A percentile compares a stretch with the other conserved stretches of the same genome.
Conservation (phyloP, 306 rosid species). For the Vicia sativa region DNA sequence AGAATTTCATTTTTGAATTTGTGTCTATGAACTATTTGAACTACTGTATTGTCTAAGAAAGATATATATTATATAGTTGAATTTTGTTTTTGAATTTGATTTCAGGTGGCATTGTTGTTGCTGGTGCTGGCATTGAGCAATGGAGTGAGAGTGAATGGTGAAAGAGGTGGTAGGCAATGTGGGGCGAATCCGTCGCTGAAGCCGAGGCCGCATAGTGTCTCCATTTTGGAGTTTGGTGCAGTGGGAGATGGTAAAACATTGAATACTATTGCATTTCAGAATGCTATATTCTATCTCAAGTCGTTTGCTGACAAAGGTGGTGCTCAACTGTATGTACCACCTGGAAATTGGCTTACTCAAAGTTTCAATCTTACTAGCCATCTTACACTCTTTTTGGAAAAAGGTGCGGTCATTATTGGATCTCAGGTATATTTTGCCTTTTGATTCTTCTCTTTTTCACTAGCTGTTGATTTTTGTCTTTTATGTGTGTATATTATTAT, state of each 20-base stretch:
- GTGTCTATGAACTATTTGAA: not conserved
- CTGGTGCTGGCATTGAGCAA: conserved; percentile 77
- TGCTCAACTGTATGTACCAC: conserved; percentile 93
- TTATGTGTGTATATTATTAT: not conserved
- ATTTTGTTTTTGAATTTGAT: not conserved
- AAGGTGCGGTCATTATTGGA: conserved; percentile 85
- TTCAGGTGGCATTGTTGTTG: conserved; percentile 79
- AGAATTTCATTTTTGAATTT: not conserved
- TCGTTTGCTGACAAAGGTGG: conserved; percentile 98
- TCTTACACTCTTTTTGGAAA: conserved; percentile 89
- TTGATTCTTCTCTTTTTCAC: conserved; percentile 19
- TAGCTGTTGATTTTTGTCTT: not conserved
- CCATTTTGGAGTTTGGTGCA: conserved; percentile 92
- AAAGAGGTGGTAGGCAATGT: conserved; percentile 59
- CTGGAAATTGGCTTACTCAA: conserved; percentile 90
- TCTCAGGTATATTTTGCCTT: conserved; percentile 73
- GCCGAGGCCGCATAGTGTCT: conserved; percentile 91
- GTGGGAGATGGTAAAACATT: conserved; percentile 96
- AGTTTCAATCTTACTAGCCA: conserved; percentile 91
- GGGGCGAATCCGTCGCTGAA: conserved; percentile 47
- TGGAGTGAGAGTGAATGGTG: conserved; percentile 53
- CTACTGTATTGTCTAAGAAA: not conserved
- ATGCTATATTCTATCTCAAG: conserved; percentile 94
- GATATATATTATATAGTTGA: conserved; percentile 7
- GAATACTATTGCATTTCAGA: conserved; percentile 92